Conservation (phyloP, 1,284 basidiomycete species). For the Ganoderma meredithae region DNA sequence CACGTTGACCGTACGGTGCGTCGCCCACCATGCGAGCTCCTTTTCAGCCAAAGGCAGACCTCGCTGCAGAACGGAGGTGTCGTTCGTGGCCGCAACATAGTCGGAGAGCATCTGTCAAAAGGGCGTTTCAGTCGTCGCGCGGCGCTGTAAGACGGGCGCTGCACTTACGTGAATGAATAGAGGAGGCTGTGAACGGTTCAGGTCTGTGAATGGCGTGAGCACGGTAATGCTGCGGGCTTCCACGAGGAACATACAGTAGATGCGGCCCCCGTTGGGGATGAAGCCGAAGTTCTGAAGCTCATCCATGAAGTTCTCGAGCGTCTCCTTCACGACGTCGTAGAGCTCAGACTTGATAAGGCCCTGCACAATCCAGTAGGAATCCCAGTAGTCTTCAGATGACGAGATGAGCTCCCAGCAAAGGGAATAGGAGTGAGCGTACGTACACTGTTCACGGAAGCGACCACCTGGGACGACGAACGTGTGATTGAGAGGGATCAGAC, state of each 20-base stretch:
- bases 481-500: conserved; percentile 88
- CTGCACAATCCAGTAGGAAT: conserved; percentile 88
- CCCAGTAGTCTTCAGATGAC: conserved; percentile 72
- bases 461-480: conserved; percentile 91
- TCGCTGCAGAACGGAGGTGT: conserved; percentile 67
- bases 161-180: conserved; percentile 76
- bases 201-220: conserved; percentile 52
- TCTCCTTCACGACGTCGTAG: conserved; percentile 75
- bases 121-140: background rate
- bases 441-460: conserved; percentile 75
- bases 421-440: conserved; percentile 32
- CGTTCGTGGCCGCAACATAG: conserved; percentile 67
- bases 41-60: conserved; percentile 71
- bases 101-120: conserved; percentile 66
- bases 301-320: conserved; percentile 94
- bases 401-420: background rate
- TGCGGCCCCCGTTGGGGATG: conserved; percentile 91
- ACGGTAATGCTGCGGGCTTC: background rate
- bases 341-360: conserved; percentile 85
- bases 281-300: conserved; percentile 84
- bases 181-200: conserved; percentile 91
- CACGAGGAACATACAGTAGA: conserved; percentile 63
- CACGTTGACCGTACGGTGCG: conserved; percentile 77
- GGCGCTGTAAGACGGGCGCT: background rate
- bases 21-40: conserved; percentile 86